Conservation (phyloP, 306 rosid species). For the Elaeagnus macrophylla region DNA sequence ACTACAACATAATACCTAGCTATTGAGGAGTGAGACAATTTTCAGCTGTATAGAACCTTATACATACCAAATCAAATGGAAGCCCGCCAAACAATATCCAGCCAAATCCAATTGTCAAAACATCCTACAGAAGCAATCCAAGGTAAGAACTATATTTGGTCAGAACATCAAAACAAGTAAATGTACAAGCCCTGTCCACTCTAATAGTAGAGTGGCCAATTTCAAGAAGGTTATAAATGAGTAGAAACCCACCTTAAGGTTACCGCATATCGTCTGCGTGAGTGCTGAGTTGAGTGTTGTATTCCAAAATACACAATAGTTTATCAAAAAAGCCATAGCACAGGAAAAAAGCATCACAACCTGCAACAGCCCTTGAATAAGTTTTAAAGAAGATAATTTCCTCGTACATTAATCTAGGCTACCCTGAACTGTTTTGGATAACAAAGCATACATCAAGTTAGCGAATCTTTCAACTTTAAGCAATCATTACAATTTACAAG, state of each 20-base stretch:
- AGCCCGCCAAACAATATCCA: constrained; percentile 57
- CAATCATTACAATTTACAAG: too few species aligned
- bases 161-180: background rate
- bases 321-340: constrained; percentile 58
- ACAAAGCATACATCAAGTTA: too few species aligned
- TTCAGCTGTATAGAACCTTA: constrained; percentile 11
- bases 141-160: background rate
- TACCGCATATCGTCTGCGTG: constrained; percentile 78
- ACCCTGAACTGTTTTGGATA: too few species aligned
- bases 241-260: constrained; percentile 34
- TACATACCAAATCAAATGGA: constrained; percentile 43
- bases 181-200: too few species aligned
- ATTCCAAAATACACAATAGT: constrained; percentile 64
- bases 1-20: background rate
- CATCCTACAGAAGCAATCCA: constrained; percentile 26
- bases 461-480: too few species aligned
- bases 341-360: constrained; percentile 69
- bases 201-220: too few species aligned
- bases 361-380: constrained; percentile 26
- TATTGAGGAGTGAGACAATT: background rate
- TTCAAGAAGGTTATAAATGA: background rate
- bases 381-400: too few species aligned
- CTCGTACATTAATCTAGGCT: too few species aligned
- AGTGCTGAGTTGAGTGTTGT: constrained; percentile 78
- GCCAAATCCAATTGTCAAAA: constrained; percentile 44